A percentile compares a stretch with the other conserved stretches of the same genome.
phyloP scores from a whole-genome alignment of 805 yeast genomes.

The Wickerhamomyces silvicola region DNA sequence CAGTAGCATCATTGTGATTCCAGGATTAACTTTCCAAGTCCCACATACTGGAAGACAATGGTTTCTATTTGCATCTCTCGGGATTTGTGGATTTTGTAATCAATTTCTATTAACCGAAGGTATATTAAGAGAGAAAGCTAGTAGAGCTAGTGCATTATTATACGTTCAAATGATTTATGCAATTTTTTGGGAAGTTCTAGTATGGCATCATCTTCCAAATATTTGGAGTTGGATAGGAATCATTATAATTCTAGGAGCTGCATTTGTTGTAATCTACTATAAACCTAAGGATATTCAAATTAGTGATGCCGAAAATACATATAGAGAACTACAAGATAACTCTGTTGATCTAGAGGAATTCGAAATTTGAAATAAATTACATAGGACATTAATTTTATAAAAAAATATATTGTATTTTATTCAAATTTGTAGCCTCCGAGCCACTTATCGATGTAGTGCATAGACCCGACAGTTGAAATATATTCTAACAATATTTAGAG shows the following conservation, averaged over 20 bases:
- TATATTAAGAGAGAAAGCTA: slow-evolving; percentile 73
- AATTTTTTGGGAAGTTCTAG: slow-evolving; percentile 59
- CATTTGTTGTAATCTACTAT: slow-evolving; percentile 49
- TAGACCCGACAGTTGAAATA: slow-evolving; percentile 96
- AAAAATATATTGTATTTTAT: neutral
- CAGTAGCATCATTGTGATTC: slow-evolving; percentile 44
- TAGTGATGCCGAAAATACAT: slow-evolving; percentile 5
- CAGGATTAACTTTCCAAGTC: slow-evolving; percentile 50
- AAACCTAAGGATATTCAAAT: slow-evolving; percentile 31
- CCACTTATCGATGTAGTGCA: slow-evolving; percentile 91
- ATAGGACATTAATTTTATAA: neutral
- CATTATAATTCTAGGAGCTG: slow-evolving; percentile 57
- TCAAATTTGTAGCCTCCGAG: too few relatives aligned
- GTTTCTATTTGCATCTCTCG: slow-evolving; percentile 54
- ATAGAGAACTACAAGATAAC: neutral
- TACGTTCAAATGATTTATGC: slow-evolving; percentile 80
- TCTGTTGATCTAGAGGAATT: neutral
- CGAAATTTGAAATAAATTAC: too few relatives aligned
- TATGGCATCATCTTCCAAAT: slow-evolving; percentile 73
- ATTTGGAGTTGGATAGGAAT: slow-evolving; percentile 66
- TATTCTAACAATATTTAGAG: too few relatives aligned
- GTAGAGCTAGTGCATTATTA: slow-evolving; percentile 66
- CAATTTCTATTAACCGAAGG: slow-evolving; percentile 79
- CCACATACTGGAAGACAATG: slow-evolving; percentile 65
- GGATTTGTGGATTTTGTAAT: slow-evolving; percentile 75